These are phyloP conservation scores for Aspergillus bertholletiae DNA, from an alignment of 495 filamentous ascomycete species.

Conservation along the genomic window DNA sequence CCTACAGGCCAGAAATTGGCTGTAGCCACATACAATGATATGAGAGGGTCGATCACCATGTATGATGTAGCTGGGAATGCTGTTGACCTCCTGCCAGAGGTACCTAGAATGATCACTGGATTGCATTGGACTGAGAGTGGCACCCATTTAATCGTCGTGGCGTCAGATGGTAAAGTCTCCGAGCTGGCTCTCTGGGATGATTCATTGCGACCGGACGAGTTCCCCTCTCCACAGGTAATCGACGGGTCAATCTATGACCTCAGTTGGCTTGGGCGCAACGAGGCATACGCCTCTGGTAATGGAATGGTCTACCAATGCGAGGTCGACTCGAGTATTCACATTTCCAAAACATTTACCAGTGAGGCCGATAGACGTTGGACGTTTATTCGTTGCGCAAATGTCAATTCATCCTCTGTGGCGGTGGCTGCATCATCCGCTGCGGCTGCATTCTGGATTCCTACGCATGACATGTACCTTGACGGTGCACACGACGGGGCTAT, in stretches of 20 bases:
- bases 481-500: slow-evolving; percentile 43
- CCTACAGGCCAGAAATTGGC: slow-evolving; percentile 62
- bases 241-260: slow-evolving; percentile 38
- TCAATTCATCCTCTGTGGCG: slow-evolving; percentile 23
- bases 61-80: slow-evolving; percentile 60
- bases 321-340: slow-evolving; percentile 36
- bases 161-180: slow-evolving; percentile 37
- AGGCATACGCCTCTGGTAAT: slow-evolving; percentile 39
- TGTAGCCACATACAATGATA: slow-evolving; percentile 61
- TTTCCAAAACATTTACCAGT: slow-evolving; percentile 32
- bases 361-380: slow-evolving; percentile 31
- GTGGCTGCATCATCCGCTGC: slow-evolving; percentile 34
- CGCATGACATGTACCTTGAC: slow-evolving; percentile 38
- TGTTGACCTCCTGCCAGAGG: slow-evolving; percentile 45
- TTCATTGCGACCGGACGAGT: slow-evolving; percentile 37
- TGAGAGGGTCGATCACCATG: slow-evolving; percentile 62
- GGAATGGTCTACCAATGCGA: slow-evolving; percentile 42
- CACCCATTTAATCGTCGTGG: slow-evolving; percentile 40
- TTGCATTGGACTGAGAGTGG: slow-evolving; percentile 38
- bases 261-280: slow-evolving; percentile 31
- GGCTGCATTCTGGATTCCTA: slow-evolving; percentile 42
- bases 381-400: slow-evolving; percentile 34
- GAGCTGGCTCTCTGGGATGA: slow-evolving; percentile 48
- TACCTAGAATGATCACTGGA: slow-evolving; percentile 42
- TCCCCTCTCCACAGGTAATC: slow-evolving; percentile 35